These are phyloP conservation scores for Porcisia hertigi DNA, from an alignment of 208 protist species.

Conservation along the genomic window DNA sequence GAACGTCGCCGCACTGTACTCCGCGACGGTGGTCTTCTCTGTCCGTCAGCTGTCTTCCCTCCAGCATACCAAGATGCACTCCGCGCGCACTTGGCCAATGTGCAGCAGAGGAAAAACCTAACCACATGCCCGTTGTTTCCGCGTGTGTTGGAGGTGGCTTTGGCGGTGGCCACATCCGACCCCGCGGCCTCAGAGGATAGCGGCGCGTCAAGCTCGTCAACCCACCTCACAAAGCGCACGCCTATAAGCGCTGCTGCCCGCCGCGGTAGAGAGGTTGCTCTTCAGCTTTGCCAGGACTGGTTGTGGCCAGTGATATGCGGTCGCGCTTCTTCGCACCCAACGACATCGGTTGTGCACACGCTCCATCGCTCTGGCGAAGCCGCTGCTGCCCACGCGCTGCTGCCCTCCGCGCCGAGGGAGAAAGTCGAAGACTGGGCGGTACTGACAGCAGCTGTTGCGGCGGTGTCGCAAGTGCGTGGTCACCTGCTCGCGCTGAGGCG, in stretches of 20 bases:
- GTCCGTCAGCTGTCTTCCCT: constrained; percentile 17
- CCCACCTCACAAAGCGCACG: background rate
- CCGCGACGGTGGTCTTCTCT: constrained; percentile 21
- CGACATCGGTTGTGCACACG: background rate
- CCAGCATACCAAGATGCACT: constrained; percentile 25
- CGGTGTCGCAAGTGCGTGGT: constrained; percentile 16
- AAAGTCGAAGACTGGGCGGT: constrained; percentile 20
- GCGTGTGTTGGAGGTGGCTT: constrained; percentile 50
- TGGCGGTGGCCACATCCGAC: constrained; percentile 4
- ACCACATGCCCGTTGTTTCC: constrained; percentile 47
- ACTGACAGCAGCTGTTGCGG: constrained; percentile 20
- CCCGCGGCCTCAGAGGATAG: background rate
- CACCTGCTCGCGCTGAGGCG: constrained; percentile 18
- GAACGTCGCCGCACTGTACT: background rate
- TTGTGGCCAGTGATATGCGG: constrained; percentile 31
- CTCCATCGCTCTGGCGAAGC: background rate
- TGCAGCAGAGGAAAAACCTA: constrained; percentile 36
- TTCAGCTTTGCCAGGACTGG: constrained; percentile 21
- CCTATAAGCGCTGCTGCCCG: background rate
- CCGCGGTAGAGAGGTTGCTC: constrained; percentile 17
- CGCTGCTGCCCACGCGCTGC: background rate
- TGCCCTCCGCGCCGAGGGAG: background rate
- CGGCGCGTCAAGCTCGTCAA: too few relatives aligned
- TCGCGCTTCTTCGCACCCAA: background rate
- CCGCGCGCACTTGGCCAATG: constrained; percentile 15